These are phyloP conservation scores for Panus rudis DNA, from an alignment of 768 basidiomycete genomes.

Conservation along the genomic window DNA sequence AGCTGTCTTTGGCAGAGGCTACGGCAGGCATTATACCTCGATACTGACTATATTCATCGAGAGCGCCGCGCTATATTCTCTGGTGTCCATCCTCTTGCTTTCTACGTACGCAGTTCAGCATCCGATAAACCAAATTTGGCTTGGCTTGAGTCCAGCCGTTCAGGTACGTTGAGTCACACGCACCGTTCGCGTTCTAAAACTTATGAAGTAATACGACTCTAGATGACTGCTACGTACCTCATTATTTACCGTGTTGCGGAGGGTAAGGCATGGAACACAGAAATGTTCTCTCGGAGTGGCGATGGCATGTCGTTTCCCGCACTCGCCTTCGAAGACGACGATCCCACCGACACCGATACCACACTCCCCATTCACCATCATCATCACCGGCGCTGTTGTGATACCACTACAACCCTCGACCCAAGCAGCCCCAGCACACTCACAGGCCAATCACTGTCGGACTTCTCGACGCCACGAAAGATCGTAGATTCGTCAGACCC, in stretches of 20 bases:
- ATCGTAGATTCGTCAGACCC: no score
- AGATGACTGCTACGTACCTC: background rate
- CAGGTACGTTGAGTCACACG: background rate
- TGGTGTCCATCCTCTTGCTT: conserved; percentile 18
- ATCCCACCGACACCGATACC: no score
- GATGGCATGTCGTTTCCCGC: background rate
- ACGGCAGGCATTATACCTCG: conserved; percentile 10
- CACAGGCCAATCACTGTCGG: no score
- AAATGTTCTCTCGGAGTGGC: background rate
- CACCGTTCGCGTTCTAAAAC: background rate
- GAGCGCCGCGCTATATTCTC: conserved; percentile 17
- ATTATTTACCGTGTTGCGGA: background rate
- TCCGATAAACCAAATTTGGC: background rate
- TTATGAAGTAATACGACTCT: background rate
- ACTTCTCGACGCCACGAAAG: no score
- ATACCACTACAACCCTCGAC: no score
- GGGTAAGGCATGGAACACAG: background rate
- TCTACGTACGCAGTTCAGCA: conserved; percentile 13
- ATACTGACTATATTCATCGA: conserved; percentile 24
- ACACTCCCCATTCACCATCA: no score
- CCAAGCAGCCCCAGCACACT: no score
- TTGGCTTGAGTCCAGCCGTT: background rate
- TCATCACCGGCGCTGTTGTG: no score
- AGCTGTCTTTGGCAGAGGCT: conserved; percentile 7
- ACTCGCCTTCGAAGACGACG: background rate